These are phyloP conservation scores for Lyophyllum atratum DNA, from an alignment of 768 basidiomycete genomes.

Conservation along the genomic window DNA sequence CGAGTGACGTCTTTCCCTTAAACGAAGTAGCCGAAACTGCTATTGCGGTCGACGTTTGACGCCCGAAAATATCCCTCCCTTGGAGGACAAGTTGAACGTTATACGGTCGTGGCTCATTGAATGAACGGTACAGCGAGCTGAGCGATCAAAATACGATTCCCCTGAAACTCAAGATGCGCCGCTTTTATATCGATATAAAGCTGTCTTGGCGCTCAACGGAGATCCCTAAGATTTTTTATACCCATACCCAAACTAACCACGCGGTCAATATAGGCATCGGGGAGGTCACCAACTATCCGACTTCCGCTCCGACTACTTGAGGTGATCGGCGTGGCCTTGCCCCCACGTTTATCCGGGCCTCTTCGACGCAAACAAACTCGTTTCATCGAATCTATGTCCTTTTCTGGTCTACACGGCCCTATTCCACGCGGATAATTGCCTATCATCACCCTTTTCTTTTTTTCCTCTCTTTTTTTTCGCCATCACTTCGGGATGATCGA, in stretches of 20 bases:
- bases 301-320: neutral
- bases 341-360: conserved; percentile 10
- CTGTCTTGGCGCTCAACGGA: too few relatives aligned
- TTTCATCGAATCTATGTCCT: neutral
- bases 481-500: conserved; percentile 37
- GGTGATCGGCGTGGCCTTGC: neutral
- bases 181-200: too few relatives aligned
- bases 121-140: too few relatives aligned
- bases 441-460: conserved; percentile 9
- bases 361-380: neutral
- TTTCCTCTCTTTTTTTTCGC: conserved; percentile 20
- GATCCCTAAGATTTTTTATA: too few relatives aligned
- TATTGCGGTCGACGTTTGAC: neutral
- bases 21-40: neutral
- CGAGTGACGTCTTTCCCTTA: neutral
- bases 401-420: neutral
- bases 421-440: conserved; percentile 19
- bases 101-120: too few relatives aligned
- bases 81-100: neutral
- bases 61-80: neutral
- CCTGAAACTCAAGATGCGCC: too few relatives aligned
- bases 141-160: too few relatives aligned
- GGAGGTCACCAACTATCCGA: neutral
- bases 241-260: too few relatives aligned
- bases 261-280: neutral